Percentiles rank a stretch among this genome's conserved stretches.
phyloP scores from a whole-genome alignment of 2,329 filamentous ascomycete species.

The Aspergillus sp. region DNA sequence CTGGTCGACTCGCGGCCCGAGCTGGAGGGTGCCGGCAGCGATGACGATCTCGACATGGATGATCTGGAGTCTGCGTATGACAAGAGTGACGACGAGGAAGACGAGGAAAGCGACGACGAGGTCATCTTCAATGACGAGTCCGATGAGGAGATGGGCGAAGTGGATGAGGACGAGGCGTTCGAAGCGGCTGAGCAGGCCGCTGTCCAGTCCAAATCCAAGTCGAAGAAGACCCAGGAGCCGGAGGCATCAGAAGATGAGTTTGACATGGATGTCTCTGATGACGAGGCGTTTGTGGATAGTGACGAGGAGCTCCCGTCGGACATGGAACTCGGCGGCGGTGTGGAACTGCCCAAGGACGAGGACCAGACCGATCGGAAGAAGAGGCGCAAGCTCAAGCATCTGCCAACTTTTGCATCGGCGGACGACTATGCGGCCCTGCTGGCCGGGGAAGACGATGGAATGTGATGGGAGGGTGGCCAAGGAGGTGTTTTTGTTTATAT shows the following conservation, averaged over 20 bases:
- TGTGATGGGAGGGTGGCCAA: slow-evolving; percentile 21
- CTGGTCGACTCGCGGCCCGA: slow-evolving; percentile 79
- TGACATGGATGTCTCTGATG: slow-evolving; percentile 48
- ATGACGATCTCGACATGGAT: slow-evolving; percentile 59
- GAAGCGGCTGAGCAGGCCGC: slow-evolving; percentile 42
- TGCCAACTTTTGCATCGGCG: slow-evolving; percentile 88
- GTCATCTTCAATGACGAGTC: slow-evolving; percentile 50
- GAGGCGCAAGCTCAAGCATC: slow-evolving; percentile 79
- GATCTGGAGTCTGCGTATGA: slow-evolving; percentile 54
- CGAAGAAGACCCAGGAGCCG: slow-evolving; percentile 27
- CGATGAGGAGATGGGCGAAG: slow-evolving; percentile 45
- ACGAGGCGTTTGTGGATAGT: slow-evolving; percentile 50
- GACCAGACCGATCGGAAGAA: slow-evolving; percentile 54
- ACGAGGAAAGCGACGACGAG: slow-evolving; percentile 39
- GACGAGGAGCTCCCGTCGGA: slow-evolving; percentile 56
- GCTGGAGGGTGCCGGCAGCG: slow-evolving; percentile 61
- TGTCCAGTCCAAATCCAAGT: slow-evolving; percentile 19
- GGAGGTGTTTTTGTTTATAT: slow-evolving; percentile 8
- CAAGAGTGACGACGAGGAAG: slow-evolving; percentile 42
- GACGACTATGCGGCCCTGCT: slow-evolving; percentile 92
- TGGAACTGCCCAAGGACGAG: slow-evolving; percentile 42
- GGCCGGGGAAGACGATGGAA: slow-evolving; percentile 63
- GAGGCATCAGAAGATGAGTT: slow-evolving; percentile 50
- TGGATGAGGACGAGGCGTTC: slow-evolving; percentile 43
- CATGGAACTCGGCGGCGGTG: slow-evolving; percentile 43